phyloP scores from a whole-genome alignment of 2,329 filamentous ascomycete genomes.

The Penicillium sp. region DNA sequence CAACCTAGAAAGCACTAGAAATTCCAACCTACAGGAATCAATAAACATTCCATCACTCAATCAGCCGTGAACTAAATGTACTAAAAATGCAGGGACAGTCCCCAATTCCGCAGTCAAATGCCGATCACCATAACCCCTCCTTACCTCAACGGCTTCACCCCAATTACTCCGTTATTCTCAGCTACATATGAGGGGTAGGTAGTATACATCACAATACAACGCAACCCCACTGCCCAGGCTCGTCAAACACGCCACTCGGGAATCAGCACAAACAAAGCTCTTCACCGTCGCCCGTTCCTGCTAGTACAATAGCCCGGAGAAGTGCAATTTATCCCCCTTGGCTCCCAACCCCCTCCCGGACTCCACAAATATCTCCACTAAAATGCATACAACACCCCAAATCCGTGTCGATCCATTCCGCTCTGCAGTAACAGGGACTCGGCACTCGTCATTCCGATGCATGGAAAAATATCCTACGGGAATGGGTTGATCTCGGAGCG shows the following conservation, averaged over 20 bases:
- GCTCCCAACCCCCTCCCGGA: not conserved
- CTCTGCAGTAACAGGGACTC: not conserved
- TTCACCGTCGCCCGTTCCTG: not conserved
- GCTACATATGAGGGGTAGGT: not conserved
- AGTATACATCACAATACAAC: not conserved
- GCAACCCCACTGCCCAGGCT: not conserved
- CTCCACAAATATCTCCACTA: constrained; percentile 1
- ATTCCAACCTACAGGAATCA: not conserved
- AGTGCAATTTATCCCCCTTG: not conserved
- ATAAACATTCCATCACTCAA: not conserved
- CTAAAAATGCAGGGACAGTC: not conserved
- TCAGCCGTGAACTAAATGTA: not conserved
- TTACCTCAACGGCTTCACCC: not conserved
- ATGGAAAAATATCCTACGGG: not conserved
- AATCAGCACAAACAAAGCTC: not conserved
- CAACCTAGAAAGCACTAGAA: not conserved
- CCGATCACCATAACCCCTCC: not conserved
- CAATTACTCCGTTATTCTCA: not conserved
- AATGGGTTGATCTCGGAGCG: not conserved
- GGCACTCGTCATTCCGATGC: constrained; percentile 1
- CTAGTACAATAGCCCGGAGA: not conserved
- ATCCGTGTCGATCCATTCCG: constrained; percentile 2
- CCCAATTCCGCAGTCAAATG: not conserved
- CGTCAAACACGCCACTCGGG: not conserved
- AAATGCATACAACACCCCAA: not conserved